These are phyloP conservation scores for Wickerhamomyces silvicola DNA, from an alignment of 805 yeast species.

Conservation along the genomic window DNA sequence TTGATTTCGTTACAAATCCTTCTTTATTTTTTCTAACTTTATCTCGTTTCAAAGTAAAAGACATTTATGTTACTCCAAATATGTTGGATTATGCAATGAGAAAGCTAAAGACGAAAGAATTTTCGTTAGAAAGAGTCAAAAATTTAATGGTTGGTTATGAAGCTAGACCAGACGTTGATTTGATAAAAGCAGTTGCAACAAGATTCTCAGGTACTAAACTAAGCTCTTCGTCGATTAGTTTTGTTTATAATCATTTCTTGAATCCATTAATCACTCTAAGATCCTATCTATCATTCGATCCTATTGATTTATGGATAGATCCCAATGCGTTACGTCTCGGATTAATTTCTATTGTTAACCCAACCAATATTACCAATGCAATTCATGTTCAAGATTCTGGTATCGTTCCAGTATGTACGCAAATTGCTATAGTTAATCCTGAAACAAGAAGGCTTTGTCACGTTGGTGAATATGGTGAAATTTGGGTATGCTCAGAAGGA, in stretches of 20 bases:
- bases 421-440: slow-evolving; percentile 91
- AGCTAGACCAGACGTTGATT: slow-evolving; percentile 61
- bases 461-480: slow-evolving; percentile 93
- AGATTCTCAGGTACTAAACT: slow-evolving; percentile 61
- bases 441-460: slow-evolving; percentile 75
- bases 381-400: slow-evolving; percentile 89
- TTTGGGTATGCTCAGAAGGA: slow-evolving; percentile 92
- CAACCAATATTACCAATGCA: slow-evolving; percentile 60
- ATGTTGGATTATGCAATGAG: slow-evolving; percentile 72
- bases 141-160: slow-evolving; percentile 81
- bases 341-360: slow-evolving; percentile 69
- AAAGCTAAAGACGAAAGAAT: slow-evolving; percentile 50
- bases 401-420: slow-evolving; percentile 91
- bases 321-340: slow-evolving; percentile 90
- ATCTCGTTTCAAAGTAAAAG: slow-evolving; percentile 75
- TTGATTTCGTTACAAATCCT: slow-evolving; percentile 72
- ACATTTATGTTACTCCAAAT: slow-evolving; percentile 76
- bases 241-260: slow-evolving; percentile 70
- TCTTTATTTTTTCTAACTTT: slow-evolving; percentile 60
- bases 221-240: slow-evolving; percentile 62
- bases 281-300: slow-evolving; percentile 83
- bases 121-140: slow-evolving; percentile 50
- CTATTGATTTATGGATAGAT: slow-evolving; percentile 81
- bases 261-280: slow-evolving; percentile 82
- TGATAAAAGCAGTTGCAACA: slow-evolving; percentile 51